Evolutionary conservation across 192 early-diverging fungal genomes (phyloP).

Genomic region (Backusella luteola): DNA sequence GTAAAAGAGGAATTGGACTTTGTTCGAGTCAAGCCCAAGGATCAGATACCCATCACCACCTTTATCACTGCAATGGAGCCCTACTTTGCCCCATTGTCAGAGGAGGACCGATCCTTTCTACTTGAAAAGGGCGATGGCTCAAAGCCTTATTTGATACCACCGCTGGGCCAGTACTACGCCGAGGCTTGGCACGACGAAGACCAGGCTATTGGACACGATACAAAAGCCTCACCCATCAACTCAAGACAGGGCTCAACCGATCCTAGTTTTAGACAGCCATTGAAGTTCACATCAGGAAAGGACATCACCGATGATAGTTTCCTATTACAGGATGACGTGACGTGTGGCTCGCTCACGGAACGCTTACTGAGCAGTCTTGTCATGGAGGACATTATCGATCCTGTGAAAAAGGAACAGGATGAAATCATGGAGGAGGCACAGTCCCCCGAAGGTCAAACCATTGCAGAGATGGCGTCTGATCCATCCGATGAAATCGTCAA

Average conservation of each 20-base stretch:
- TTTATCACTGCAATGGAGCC: constrained; percentile 87
- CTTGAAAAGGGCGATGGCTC: constrained; percentile 46
- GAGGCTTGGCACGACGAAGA: constrained; percentile 71
- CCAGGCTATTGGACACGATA: constrained; percentile 43
- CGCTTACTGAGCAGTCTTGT: constrained; percentile 68
- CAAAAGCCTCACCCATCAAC: constrained; percentile 16
- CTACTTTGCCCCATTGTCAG: constrained; percentile 77
- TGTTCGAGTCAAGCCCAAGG: constrained; percentile 39
- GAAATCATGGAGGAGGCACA: background rate
- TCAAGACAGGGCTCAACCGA: constrained; percentile 18
- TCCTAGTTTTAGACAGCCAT: background rate
- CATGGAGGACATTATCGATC: constrained; percentile 60
- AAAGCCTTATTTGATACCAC: constrained; percentile 71
- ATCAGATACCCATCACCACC: constrained; percentile 80
- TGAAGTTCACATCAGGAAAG: constrained; percentile 24
- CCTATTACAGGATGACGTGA: constrained; percentile 24
- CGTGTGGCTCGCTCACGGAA: constrained; percentile 67
- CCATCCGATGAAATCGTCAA: constrained; percentile 35
- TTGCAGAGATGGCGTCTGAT: constrained; percentile 52
- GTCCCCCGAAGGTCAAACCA: constrained; percentile 39
- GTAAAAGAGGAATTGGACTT: constrained; percentile 27
- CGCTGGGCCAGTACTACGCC: constrained; percentile 71
- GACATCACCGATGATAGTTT: constrained; percentile 35
- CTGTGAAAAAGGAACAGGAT: constrained; percentile 29
- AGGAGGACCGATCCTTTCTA: constrained; percentile 80